Conservation (phyloP, 2,329 filamentous ascomycete species). For the Passalora sequoiae region DNA sequence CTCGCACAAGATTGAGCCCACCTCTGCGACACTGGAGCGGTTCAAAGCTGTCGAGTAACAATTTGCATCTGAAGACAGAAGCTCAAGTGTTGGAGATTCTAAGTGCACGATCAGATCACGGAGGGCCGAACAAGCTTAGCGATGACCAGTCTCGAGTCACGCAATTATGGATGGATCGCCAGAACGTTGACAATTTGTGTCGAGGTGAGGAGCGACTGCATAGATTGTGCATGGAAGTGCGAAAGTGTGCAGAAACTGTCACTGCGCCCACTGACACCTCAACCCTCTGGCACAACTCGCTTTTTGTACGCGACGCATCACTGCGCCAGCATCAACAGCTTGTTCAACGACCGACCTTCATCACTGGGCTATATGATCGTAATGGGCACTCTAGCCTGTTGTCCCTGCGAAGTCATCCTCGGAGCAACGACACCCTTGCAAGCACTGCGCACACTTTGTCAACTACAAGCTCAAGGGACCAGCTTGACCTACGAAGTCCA, state of each 20-base stretch:
- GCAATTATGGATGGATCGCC: constrained; percentile 72
- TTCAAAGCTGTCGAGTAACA: constrained; percentile 44
- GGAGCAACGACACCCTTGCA: constrained; percentile 26
- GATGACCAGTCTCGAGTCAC: constrained; percentile 90
- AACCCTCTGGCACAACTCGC: constrained; percentile 84
- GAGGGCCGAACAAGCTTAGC: constrained; percentile 90
- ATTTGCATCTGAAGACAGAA: constrained; percentile 72
- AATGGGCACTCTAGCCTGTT: constrained; percentile 16
- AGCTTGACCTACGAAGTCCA: constrained; percentile 64
- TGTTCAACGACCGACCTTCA: constrained; percentile 8
- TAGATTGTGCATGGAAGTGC: constrained; percentile 84
- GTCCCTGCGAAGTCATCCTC: constrained; percentile 19
- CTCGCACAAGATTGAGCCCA: constrained; percentile 38
- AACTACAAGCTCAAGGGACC: constrained; percentile 49
- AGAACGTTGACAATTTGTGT: constrained; percentile 86
- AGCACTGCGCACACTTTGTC: constrained; percentile 28
- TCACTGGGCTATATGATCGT: constrained; percentile 12
- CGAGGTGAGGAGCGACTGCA: constrained; percentile 92
- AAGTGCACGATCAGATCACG: constrained; percentile 74
- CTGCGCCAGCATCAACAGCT: constrained; percentile 8
- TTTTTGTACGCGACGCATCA: constrained; percentile 64
- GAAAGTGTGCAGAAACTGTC: constrained; percentile 77
- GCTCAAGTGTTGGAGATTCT: constrained; percentile 82
- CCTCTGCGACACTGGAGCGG: constrained; percentile 40
- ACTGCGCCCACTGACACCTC: constrained; percentile 74